phyloP scores from a whole-genome alignment of 768 basidiomycete species.

The Tricholoma furcatifolium region DNA sequence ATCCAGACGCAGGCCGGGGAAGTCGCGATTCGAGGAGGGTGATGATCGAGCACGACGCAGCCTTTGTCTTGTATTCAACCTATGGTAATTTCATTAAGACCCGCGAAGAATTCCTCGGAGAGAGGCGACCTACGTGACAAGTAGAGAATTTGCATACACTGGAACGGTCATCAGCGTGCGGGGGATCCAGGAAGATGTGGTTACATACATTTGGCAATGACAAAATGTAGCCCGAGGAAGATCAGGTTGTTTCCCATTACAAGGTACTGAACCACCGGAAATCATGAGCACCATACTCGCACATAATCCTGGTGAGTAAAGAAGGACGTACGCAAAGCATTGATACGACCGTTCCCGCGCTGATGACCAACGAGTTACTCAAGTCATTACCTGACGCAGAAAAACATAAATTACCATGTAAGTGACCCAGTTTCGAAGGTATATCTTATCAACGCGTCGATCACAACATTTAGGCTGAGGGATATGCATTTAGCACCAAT shows the following conservation, averaged over 20 bases:
- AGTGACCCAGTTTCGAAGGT: conserved; percentile 41
- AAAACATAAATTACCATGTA: conserved; percentile 30
- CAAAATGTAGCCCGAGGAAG: conserved; percentile 41
- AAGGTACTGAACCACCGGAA: not conserved
- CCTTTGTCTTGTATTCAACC: conserved; percentile 22
- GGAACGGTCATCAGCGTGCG: not conserved
- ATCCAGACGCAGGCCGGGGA: conserved; percentile 6
- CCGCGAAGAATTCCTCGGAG: not conserved
- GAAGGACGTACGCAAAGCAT: conserved; percentile 11
- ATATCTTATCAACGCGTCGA: conserved; percentile 21
- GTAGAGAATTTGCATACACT: conserved; percentile 24
- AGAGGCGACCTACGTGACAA: not conserved
- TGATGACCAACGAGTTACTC: not conserved
- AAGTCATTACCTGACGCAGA: not conserved
- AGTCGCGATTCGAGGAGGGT: conserved; percentile 4
- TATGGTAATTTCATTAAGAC: not conserved
- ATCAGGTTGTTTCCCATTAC: conserved; percentile 26
- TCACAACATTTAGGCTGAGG: conserved; percentile 6
- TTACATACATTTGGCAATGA: conserved; percentile 38
- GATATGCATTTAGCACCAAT: not conserved
- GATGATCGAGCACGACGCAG: conserved; percentile 17
- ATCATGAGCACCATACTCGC: not conserved
- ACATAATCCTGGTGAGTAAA: not conserved
- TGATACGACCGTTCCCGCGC: conserved; percentile 11
- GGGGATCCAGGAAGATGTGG: not conserved